Percentiles rank a stretch among this genome's conserved stretches.
These are phyloP conservation scores for Sicyos baderoa DNA, from an alignment of 306 rosid species.

Conservation along the genomic window DNA sequence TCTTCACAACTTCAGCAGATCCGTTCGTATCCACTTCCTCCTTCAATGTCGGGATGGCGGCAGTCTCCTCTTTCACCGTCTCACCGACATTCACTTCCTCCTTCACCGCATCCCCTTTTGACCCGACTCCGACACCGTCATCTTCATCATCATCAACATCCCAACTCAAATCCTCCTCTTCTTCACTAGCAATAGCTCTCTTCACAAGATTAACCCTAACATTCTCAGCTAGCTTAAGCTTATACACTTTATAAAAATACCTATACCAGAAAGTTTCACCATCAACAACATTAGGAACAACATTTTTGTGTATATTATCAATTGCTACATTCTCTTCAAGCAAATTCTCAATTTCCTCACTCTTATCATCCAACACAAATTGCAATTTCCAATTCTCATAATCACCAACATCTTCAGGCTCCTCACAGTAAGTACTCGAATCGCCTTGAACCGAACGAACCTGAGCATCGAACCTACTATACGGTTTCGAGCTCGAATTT, in stretches of 20 bases:
- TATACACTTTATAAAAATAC: constrained; percentile 62
- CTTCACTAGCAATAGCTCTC: constrained; percentile 46
- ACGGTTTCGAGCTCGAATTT: constrained; percentile 41
- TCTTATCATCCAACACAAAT: constrained; percentile 42
- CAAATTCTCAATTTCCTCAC: constrained; percentile 46
- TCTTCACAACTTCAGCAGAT: constrained; percentile 24
- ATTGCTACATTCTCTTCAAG: constrained; percentile 47
- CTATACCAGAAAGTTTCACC: constrained; percentile 59
- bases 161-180: constrained; percentile 90
- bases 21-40: constrained; percentile 24
- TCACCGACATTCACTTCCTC: constrained; percentile 2
- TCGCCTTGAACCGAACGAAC: constrained; percentile 56
- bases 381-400: constrained; percentile 46
- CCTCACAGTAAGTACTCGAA: constrained; percentile 46
- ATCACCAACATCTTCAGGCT: constrained; percentile 62
- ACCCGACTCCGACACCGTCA: constrained; percentile 14
- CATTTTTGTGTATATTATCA: constrained; percentile 37
- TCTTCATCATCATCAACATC: constrained; percentile 69
- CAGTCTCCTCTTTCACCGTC: constrained; percentile 11
- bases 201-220: constrained; percentile 61
- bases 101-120: constrained; percentile 18
- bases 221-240: constrained; percentile 57
- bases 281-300: constrained; percentile 55
- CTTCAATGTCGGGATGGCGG: constrained; percentile 14
- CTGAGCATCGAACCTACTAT: constrained; percentile 68